Base-by-base conservation (phyloP, 176 grass and related monocot species). In the Puya raimondii region DNA sequence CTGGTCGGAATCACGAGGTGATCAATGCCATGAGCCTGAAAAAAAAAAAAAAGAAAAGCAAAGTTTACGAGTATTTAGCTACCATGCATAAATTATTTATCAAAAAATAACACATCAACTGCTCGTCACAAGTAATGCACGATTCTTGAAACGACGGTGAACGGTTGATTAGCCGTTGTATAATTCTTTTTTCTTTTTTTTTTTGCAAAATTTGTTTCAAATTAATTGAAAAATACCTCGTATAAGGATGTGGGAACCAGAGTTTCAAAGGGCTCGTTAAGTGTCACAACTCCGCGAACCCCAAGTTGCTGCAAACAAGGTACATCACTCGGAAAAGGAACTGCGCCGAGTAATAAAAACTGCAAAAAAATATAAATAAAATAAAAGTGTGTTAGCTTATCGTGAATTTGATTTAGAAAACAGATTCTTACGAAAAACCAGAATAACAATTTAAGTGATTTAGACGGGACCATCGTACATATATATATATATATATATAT, bases 1-100 rank as follows among this genome's bases (percentile, higher is more conserved):
- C 90, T 85, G 54, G 95, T 99, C 9, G 95, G 87, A 86, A 99
- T 99, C 21, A 94, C 87, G 50, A 99, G 73, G 75, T 99, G 90
- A 59, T 88, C 82, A 47, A 99, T 99, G 21, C 78, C 95, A 82
- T 86, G 58, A 70, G 26, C 82, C 95, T 97, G 58, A 14, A 82
- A 78, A 25, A 2, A 72, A 53, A 16, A 48, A 52, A 23, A 25
- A 65, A 11, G 22, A 17, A 48, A 0, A 75, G 85, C 51, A n/a
- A 72, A 64, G 70, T 25, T 11, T 54, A 33, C 25, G 25, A 26
- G 2, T 2, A 26, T 26, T 26, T 26, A 26, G 25, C 25, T 2
- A 26, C 25, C 25, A 26, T 26, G 25, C 25, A 26, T 26, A 26
- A 26, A 26, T 26, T 1, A 26, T 26, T 26, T 26, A 26, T 42